Conservation (phyloP, 1,139 yeast species). For the Yamadazyma conglobata region DNA sequence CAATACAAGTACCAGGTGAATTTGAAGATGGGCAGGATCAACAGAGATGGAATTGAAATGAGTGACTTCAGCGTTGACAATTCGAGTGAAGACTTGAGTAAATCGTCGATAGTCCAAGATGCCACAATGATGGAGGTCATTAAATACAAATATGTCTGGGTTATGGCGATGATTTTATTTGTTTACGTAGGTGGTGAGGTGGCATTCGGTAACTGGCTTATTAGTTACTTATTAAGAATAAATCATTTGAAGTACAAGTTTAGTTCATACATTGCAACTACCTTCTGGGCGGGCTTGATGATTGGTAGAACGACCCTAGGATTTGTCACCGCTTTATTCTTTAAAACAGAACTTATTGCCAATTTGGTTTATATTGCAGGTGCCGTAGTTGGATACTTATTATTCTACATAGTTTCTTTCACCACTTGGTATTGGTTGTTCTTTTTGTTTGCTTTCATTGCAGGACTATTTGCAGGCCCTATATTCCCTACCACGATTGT, state of each 20-base stretch:
- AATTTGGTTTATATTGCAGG: slow-evolving; percentile 25
- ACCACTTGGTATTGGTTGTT: slow-evolving; percentile 26
- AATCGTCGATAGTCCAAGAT: slow-evolving; percentile 9
- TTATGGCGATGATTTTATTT: slow-evolving; percentile 50
- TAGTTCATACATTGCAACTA: slow-evolving; percentile 59
- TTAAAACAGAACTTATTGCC: slow-evolving; percentile 47
- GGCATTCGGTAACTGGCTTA: slow-evolving; percentile 68
- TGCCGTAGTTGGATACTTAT: slow-evolving; percentile 27
- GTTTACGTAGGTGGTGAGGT: slow-evolving; percentile 66
- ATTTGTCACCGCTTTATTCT: slow-evolving; percentile 52
- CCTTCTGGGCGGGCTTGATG: slow-evolving; percentile 66
- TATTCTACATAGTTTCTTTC: slow-evolving; percentile 20
- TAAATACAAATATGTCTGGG: slow-evolving; percentile 41
- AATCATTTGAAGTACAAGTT: slow-evolving; percentile 40
- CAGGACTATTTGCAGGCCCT: slow-evolving; percentile 77
- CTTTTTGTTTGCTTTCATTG: slow-evolving; percentile 42
- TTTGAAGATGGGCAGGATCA: slow-evolving; percentile 10
- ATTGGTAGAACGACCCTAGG: slow-evolving; percentile 59
- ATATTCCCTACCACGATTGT: slow-evolving; percentile 74
- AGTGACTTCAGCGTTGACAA: slow-evolving; percentile 11
- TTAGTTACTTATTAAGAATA: slow-evolving; percentile 53
- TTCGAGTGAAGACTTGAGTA: slow-evolving; percentile 16
- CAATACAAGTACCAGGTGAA: slow-evolving; percentile 44
- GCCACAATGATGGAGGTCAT: slow-evolving; percentile 32
- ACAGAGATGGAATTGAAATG: slow-evolving; percentile 10